These are phyloP conservation scores for Wickerhamomyces sp. DNA, from an alignment of 1,139 yeast species.

Conservation along the genomic window DNA sequence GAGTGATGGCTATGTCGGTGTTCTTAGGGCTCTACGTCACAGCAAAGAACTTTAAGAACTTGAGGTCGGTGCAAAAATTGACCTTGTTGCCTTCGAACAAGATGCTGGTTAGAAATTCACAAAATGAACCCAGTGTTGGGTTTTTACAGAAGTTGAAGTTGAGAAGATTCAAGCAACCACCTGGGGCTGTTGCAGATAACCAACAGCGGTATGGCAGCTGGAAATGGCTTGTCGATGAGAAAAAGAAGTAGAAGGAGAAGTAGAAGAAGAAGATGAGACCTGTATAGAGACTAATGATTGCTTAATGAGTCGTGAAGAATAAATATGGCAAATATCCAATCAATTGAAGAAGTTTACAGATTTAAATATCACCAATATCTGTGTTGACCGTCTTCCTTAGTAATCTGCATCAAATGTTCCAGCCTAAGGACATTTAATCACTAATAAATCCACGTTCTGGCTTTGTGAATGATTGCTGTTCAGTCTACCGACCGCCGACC, in stretches of 20 bases:
- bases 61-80: slow-evolving; percentile 38
- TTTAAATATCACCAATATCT: too few species aligned
- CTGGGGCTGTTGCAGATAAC: slow-evolving; percentile 19
- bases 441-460: too few species aligned
- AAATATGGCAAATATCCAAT: too few species aligned
- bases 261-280: too few species aligned
- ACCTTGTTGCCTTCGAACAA: slow-evolving; percentile 34
- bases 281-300: too few species aligned
- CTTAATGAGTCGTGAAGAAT: too few species aligned
- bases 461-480: too few species aligned
- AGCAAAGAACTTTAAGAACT: slow-evolving; percentile 32
- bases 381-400: too few species aligned
- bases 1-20: slow-evolving; percentile 34
- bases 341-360: too few species aligned
- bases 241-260: slow-evolving; percentile 31
- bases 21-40: slow-evolving; percentile 36
- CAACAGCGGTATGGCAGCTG: slow-evolving; percentile 59
- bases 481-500: too few species aligned
- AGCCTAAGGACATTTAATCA: too few species aligned
- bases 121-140: neutral
- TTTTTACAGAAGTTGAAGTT: slow-evolving; percentile 1
- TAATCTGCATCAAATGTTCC: too few species aligned
- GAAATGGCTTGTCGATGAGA: slow-evolving; percentile 70
- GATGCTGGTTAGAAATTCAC: slow-evolving; percentile 2
- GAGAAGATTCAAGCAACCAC: slow-evolving; percentile 4